These are phyloP conservation scores for Pichia cabralensis DNA, from an alignment of 805 yeast genomes.

Conservation along the genomic window DNA sequence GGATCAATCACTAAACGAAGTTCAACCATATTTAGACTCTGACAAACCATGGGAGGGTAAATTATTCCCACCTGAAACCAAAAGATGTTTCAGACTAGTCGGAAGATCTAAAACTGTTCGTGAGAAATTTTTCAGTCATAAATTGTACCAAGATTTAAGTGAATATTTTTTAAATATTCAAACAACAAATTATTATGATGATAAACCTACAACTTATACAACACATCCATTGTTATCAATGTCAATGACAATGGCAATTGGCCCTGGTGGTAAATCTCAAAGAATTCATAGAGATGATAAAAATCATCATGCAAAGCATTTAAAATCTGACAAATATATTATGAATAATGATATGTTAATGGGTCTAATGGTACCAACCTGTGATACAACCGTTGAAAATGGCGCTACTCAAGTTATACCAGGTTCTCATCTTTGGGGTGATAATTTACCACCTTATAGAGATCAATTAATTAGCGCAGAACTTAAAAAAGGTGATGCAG, in stretches of 20 bases:
- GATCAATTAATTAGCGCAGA: constrained; percentile 18
- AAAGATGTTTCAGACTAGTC: constrained; percentile 12
- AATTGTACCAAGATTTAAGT: constrained; percentile 8
- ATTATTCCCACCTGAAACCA: constrained; percentile 18
- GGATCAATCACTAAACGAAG: constrained; percentile 11
- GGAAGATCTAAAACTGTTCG: constrained; percentile 14
- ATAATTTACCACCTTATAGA: constrained; percentile 17
- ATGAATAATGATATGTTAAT: constrained; percentile 13
- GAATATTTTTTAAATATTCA: constrained; percentile 9
- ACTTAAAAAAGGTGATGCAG: constrained; percentile 20
- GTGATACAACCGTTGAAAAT: constrained; percentile 19
- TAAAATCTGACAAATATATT: constrained; percentile 8
- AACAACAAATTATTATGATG: constrained; percentile 10
- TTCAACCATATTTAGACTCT: constrained; percentile 13
- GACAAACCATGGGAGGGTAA: constrained; percentile 19
- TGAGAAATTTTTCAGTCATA: constrained; percentile 11
- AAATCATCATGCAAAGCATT: constrained; percentile 14
- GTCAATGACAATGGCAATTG: constrained; percentile 14
- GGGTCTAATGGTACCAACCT: constrained; percentile 14
- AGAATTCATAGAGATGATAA: constrained; percentile 17
- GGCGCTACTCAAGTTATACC: constrained; percentile 26
- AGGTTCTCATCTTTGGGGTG: constrained; percentile 26
- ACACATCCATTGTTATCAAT: constrained; percentile 12
- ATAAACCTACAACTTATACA: constrained; percentile 10
- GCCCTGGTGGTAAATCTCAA: constrained; percentile 17